Base-by-base conservation (phyloP, 495 filamentous ascomycete species). In the Pyrenopolyporus hunteri region DNA sequence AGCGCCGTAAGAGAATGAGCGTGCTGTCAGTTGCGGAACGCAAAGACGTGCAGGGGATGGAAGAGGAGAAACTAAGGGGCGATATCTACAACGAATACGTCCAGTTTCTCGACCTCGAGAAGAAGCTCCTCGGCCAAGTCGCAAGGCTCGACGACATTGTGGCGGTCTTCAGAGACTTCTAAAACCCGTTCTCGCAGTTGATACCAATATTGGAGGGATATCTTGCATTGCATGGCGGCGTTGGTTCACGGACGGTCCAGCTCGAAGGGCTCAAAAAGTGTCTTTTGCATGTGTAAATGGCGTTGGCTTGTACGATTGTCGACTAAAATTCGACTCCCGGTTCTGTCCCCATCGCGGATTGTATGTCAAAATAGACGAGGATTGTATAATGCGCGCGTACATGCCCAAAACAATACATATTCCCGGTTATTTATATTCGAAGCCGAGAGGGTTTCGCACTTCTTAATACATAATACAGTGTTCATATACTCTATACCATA, bases 111-210 rank as follows among this genome's bases (percentile, higher is more conserved):
- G 81, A 82, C 13, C 82, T 83, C 52, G 92, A 98, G 75, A 86
- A 88, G 65, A 82, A 84, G 72, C 72, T 98, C 22, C 76, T 94
- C 46, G 85, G 83, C 0, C 90, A 96, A 70, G 76, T 97, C 3
- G 80, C 78, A 56, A 81, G 91, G 49, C 76, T 94, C 64, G 94
- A 99, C 78, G 89, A 94, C 44, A 75, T 95, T 68, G 86, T 98
- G 28, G 87, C 87, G 25, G 77, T 93, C 14, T 80, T 98, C 59
- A 80, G 89, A 50, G 94, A 99, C 74, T 97, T 88, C 69, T 92
- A 63, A 82, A 40, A 32, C 53, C 59, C 33, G 13, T 45, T 56
- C 35, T 50, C 32, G 35, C 39, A 46, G 53, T 25, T 53, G 59
- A 67, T 58, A 59, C 49, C 53, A 28, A 28, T 59, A 20, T 43